A percentile compares a stretch with the other conserved stretches of the same genome.
Conservation (phyloP, 164 flowering plant species). For the Akebia trifoliata region DNA sequence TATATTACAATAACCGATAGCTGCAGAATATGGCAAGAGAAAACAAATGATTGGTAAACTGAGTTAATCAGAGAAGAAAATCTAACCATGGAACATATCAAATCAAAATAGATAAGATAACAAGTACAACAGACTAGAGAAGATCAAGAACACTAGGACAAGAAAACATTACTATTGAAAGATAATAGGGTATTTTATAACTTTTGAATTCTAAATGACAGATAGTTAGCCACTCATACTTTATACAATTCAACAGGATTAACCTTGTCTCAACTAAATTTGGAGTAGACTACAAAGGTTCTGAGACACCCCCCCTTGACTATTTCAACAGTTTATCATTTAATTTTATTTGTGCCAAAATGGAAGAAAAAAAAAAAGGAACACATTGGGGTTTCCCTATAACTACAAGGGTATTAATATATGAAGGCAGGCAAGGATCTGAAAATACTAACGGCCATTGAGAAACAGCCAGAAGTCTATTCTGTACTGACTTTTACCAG, state of each 20-base stretch:
- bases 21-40: conserved; percentile 39
- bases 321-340: too few species aligned
- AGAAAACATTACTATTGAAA: not conserved
- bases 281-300: too few species aligned
- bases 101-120: not conserved
- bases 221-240: too few species aligned
- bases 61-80: not conserved
- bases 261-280: too few species aligned
- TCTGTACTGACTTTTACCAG: not conserved
- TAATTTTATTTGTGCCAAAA: too few species aligned
- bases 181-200: not conserved
- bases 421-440: not conserved
- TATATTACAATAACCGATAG: conserved; percentile 72
- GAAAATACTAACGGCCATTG: not conserved
- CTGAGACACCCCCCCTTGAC: too few species aligned
- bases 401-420: not conserved
- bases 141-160: not conserved
- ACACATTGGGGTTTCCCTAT: not conserved
- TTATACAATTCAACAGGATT: too few species aligned
- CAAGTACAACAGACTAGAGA: not conserved
- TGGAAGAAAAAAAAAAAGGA: too few species aligned
- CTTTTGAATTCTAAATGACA: not conserved
- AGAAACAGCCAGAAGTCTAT: not conserved
- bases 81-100: not conserved
- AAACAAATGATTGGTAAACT: not conserved